Evolutionary conservation across 1,284 basidiomycete species (phyloP).

Genomic region (Cutaneotrichosporon sp.): DNA sequence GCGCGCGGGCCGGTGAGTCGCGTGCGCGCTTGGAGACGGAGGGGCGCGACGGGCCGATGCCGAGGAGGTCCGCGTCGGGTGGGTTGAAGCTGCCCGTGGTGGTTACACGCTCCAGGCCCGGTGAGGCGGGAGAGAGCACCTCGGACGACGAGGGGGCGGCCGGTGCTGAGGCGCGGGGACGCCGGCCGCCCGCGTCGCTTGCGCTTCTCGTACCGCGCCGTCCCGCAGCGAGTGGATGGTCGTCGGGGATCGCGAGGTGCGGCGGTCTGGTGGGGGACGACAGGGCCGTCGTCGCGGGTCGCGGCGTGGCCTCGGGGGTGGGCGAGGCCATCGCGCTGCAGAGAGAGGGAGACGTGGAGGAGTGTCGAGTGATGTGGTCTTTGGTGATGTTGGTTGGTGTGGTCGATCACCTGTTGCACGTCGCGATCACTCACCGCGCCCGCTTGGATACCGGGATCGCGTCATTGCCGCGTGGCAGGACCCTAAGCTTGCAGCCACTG

Average conservation of each 20-base stretch:
- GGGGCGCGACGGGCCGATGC: slow-evolving; percentile 4
- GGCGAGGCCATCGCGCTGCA: slow-evolving; percentile 3
- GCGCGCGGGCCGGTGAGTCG: slow-evolving; percentile 3
- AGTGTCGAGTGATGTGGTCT: too few species aligned
- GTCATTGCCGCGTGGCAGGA: slow-evolving; percentile 5
- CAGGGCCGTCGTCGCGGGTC: background rate
- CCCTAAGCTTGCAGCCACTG: background rate
- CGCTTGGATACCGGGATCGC: background rate
- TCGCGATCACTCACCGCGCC: background rate
- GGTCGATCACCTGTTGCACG: background rate
- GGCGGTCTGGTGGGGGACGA: background rate
- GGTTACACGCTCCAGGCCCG: background rate
- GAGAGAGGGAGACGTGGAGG: background rate
- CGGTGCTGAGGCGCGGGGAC: background rate
- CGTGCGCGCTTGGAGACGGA: background rate
- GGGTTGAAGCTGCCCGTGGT: background rate
- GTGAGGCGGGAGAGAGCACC: background rate
- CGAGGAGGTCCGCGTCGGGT: slow-evolving; percentile 15
- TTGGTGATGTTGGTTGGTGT: background rate
- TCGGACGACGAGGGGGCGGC: background rate
- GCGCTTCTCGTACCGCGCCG: background rate
- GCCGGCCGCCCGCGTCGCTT: background rate
- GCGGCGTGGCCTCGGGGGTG: background rate
- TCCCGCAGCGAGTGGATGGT: slow-evolving; percentile 7
- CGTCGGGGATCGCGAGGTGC: background rate